Evolutionary conservation across 805 yeast species (phyloP).

Genomic region (Saccharomycopsis babjevae): DNA sequence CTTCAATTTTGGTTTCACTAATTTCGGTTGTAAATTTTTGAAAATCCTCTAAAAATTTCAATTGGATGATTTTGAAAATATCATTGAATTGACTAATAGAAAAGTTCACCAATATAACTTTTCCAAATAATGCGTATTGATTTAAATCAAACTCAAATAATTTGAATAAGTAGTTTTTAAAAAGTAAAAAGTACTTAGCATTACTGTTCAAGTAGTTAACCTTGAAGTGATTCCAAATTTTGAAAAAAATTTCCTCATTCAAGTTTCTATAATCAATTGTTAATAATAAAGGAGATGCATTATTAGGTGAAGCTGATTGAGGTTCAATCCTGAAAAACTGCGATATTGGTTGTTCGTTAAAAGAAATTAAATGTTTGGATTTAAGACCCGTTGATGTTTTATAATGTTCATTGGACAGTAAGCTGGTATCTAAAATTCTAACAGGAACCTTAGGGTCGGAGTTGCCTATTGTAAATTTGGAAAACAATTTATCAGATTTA

Average conservation of each 20-base stretch:
- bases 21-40: conserved; percentile 6
- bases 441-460: conserved; percentile 42
- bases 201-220: conserved; percentile 16
- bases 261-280: conserved; percentile 37
- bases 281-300: conserved; percentile 32
- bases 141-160: conserved; percentile 26
- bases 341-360: conserved; percentile 61
- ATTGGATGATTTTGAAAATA: conserved; percentile 6
- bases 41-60: conserved; percentile 9
- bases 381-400: conserved; percentile 26
- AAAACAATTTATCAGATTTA: conserved; percentile 42
- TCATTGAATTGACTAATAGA: conserved; percentile 11
- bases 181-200: conserved; percentile 22
- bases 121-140: conserved; percentile 24
- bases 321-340: conserved; percentile 45
- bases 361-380: conserved; percentile 36
- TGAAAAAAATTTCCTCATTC: conserved; percentile 32
- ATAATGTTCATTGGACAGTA: conserved; percentile 28
- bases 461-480: conserved; percentile 62
- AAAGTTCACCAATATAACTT: conserved; percentile 20
- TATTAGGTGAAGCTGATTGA: conserved; percentile 19
- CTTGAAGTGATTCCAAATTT: conserved; percentile 21
- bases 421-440: conserved; percentile 36
- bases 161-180: conserved; percentile 21
- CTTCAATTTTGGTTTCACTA: background rate